phyloP scores from a whole-genome alignment of 768 basidiomycete species.

The Chalciporus sphaerocephalus region DNA sequence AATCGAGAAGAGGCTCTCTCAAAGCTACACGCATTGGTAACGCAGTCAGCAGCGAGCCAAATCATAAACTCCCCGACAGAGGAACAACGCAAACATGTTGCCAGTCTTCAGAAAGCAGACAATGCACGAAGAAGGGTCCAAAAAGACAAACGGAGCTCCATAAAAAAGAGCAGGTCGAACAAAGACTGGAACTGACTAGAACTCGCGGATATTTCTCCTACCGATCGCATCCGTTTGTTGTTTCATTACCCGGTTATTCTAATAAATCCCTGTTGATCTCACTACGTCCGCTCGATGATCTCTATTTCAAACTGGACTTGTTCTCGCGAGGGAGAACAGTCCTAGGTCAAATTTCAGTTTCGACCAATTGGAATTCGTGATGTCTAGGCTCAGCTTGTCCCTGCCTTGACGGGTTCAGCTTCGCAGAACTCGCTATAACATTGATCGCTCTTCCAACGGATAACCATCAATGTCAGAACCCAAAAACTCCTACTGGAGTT shows the following conservation, averaged over 20 bases:
- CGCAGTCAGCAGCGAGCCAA: slow-evolving; percentile 18
- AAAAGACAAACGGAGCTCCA: slow-evolving; percentile 24
- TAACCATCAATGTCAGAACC: slow-evolving; percentile 9
- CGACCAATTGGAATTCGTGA: neutral
- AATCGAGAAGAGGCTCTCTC: slow-evolving; percentile 69
- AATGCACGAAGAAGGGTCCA: slow-evolving; percentile 20
- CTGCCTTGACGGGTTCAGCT: too few species aligned
- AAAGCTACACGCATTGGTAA: slow-evolving; percentile 39
- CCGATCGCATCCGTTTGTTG: neutral
- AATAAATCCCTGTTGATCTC: neutral
- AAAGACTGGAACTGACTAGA: slow-evolving; percentile 30
- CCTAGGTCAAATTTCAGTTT: neutral
- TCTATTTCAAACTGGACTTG: too few species aligned
- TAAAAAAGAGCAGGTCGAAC: slow-evolving; percentile 25
- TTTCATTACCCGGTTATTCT: neutral
- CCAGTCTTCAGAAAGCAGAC: slow-evolving; percentile 18
- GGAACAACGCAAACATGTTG: slow-evolving; percentile 27
- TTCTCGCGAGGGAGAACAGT: too few species aligned
- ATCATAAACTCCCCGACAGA: slow-evolving; percentile 22
- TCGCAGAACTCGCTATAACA: too few species aligned
- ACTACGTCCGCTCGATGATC: neutral
- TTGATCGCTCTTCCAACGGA: too few species aligned
- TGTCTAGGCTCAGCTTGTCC: neutral
- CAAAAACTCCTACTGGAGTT: slow-evolving; percentile 19
- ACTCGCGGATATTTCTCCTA: neutral